Evolutionary conservation across 129 eudicot species (phyloP), one percentile per base, ranked within the genome.

Genomic region (Ambrosia artemisiifolia): DNA sequence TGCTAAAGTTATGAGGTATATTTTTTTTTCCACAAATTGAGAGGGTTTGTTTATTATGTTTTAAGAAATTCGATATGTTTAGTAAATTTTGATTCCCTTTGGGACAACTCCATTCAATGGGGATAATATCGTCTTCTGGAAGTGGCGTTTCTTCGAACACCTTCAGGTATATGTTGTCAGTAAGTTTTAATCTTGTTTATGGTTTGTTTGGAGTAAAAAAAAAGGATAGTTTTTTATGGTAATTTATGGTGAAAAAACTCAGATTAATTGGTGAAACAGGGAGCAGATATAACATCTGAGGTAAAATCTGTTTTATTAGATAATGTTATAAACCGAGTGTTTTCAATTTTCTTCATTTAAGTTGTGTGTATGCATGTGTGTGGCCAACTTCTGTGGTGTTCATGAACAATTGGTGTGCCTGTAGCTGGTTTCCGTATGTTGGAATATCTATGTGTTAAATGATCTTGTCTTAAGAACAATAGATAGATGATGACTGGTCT

Each of bases 81-180:
- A 56, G 35, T 28, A 4, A 56, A 56, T 10, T 11, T 56, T 6
- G 3, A 51, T 51, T 11, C 28, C 28, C 28, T 24, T 24, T 24
- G 28, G 28, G 28, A 24, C 28, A 24, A 24, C 28, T 24, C 28
- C 28, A 24, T 51, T 51, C 16, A 11, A 19, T 40, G 44, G 12
- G 34, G 46, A 62, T 33, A 12, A 4, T 17, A 69, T 60, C 49
- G 44, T 63, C 30, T 30, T 16, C 36, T 65, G 28, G 36, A 65
- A n/a, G 44, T 40, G 43, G 33, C 67, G 42, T 71, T 71, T 42
- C 8, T 42, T 56, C 44, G 4, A 57, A 42, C 67, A 71, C 76
- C 56, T 57, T 35, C 8, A 18, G 13, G 44, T 20, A 70, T 11
- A 38, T 36, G 48, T 38, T 1, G 13, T 63, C 14, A 0, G 9